Percentiles rank a stretch among this genome's conserved stretches.
These are phyloP conservation scores for Zoysia matrella DNA, from an alignment of 202 grass and related monocot genomes.

Conservation along the genomic window DNA sequence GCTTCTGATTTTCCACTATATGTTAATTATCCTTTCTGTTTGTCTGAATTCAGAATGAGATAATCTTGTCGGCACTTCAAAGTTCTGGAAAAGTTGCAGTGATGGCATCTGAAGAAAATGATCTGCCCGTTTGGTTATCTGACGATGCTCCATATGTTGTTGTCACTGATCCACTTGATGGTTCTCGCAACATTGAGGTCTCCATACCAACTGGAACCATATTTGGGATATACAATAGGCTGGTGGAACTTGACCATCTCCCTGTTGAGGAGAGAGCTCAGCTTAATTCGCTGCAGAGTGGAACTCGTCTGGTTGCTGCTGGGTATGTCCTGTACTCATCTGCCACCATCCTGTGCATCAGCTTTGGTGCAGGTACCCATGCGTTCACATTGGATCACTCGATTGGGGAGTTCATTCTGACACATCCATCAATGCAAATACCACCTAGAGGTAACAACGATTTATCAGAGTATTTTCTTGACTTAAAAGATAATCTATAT, in stretches of 20 bases:
- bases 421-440: conserved; percentile 82
- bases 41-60: conserved; percentile 74
- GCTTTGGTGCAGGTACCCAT: conserved; percentile 72
- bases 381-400: conserved; percentile 79
- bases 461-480: not conserved
- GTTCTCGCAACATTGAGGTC: conserved; percentile 92
- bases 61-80: conserved; percentile 71
- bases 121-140: conserved; percentile 68
- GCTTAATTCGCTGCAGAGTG: conserved; percentile 81
- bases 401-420: conserved; percentile 90
- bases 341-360: conserved; percentile 83
- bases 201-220: conserved; percentile 91
- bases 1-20: not conserved
- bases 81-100: conserved; percentile 87
- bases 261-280: conserved; percentile 76
- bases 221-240: conserved; percentile 82
- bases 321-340: conserved; percentile 96
- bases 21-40: conserved; percentile 8
- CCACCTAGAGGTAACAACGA: conserved; percentile 71
- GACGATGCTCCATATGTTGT: conserved; percentile 66
- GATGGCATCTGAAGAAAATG: conserved; percentile 88
- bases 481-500: not conserved
- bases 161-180: conserved; percentile 86
- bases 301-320: conserved; percentile 62
- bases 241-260: conserved; percentile 80